Conservation (phyloP, 371 early-diverging fungal genomes). For the Haplosporangium sp. region DNA sequence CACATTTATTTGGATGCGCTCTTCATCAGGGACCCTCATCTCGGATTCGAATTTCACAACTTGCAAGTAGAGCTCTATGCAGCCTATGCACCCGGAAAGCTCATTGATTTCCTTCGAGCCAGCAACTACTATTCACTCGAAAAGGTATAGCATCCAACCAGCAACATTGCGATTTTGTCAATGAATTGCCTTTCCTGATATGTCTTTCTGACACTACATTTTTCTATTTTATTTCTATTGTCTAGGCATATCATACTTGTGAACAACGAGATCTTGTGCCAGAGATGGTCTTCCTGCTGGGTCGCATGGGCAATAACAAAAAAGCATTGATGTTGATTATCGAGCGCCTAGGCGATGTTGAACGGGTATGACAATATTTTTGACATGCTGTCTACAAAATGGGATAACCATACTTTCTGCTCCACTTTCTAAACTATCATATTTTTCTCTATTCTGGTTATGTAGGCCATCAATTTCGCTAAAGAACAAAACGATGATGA, state of each 20-base stretch:
- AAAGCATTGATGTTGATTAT: conserved; percentile 93
- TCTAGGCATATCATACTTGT: conserved; percentile 85
- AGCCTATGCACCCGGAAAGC: conserved; percentile 80
- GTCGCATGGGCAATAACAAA: conserved; percentile 97
- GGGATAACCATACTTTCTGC: background rate
- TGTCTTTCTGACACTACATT: background rate
- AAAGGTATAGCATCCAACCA: conserved; percentile 54
- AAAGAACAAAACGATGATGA: conserved; percentile 96
- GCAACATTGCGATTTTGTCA: background rate
- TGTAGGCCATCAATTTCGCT: conserved; percentile 97
- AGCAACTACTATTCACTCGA: conserved; percentile 84
- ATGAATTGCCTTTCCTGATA: too few relatives aligned
- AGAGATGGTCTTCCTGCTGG: conserved; percentile 95
- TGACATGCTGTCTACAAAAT: background rate
- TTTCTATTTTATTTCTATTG: conserved; percentile 1
- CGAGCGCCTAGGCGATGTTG: conserved; percentile 87
- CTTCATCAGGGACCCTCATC: conserved; percentile 77
- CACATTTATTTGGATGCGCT: conserved; percentile 92
- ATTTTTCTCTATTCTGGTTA: background rate
- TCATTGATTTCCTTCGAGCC: conserved; percentile 86
- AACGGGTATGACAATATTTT: conserved; percentile 66
- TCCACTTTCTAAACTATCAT: background rate
- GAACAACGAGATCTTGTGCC: conserved; percentile 88
- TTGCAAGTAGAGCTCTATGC: conserved; percentile 93
- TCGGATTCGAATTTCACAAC: conserved; percentile 84